These are phyloP conservation scores for Sicyos baderoa DNA, from an alignment of 306 rosid genomes.

Conservation along the genomic window DNA sequence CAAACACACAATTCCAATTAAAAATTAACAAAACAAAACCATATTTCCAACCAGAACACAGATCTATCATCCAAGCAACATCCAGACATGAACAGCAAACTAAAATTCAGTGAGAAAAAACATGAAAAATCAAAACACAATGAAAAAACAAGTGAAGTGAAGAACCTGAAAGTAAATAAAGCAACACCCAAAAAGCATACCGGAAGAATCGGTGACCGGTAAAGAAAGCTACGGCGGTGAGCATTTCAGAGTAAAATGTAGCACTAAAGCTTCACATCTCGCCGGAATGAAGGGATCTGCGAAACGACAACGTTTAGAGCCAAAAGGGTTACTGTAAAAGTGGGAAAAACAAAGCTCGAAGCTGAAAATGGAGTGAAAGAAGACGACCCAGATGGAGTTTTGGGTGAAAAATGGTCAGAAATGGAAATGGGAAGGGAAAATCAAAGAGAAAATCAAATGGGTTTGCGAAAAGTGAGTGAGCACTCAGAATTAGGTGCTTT, in stretches of 20 bases:
- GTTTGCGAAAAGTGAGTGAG: not conserved
- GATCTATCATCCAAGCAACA: conserved; percentile 2
- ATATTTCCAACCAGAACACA: conserved; percentile 8
- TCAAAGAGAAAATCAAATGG: not conserved
- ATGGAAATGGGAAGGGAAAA: not conserved
- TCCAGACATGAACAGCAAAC: not conserved
- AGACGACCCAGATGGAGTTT: not conserved
- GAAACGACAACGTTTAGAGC: conserved; percentile 6
- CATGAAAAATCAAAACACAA: too few relatives aligned
- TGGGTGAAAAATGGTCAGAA: not conserved
- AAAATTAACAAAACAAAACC: not conserved
- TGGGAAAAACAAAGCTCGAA: not conserved
- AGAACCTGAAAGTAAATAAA: not conserved
- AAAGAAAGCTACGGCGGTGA: not conserved
- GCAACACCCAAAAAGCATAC: not conserved
- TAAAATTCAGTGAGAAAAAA: not conserved
- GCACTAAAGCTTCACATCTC: conserved; percentile 12
- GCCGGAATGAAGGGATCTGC: conserved; percentile 11
- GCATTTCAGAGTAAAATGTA: not conserved
- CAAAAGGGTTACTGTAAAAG: not conserved
- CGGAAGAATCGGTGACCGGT: not conserved
- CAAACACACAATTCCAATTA: not conserved
- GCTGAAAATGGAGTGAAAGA: conserved; percentile 7
- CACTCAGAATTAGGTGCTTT: not conserved
- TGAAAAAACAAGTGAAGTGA: not conserved